Evolutionary conservation across 2,329 filamentous ascomycete species (phyloP), one percentile per base, ranked within the genome.

Genomic region (Fusarium chuoi): DNA sequence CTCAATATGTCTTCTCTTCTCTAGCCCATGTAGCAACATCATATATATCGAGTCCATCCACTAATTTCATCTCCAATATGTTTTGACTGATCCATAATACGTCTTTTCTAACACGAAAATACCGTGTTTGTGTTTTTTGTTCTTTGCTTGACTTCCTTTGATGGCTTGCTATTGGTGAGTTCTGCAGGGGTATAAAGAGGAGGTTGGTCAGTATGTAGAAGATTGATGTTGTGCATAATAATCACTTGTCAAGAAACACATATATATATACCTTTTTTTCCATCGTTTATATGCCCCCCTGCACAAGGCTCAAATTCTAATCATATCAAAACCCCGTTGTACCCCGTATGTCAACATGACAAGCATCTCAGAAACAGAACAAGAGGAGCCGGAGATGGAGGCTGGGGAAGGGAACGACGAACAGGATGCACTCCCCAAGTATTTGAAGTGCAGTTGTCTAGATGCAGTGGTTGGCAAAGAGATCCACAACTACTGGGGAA

Each of bases 401-500:
- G 7, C 24, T 17, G 38, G 2, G 20, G 17, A 17, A 38, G 3
- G 7, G 3, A 30, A 12, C 4, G 2, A 6, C 8, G 18, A 35
- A 44, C 28, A 35, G 12, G 28, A 17, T 3, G 22, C 3, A 28
- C 6, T 7, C 28, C 46, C 46, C 24, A 39, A 45, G 13, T 45
- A 46, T 1, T 4, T 61, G 0, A 57, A 62, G 1, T 62, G 60
- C 33, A 39, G 10, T 11, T 55, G 55, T n/a, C 11, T 26, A 3
- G 56, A 62, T 0, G 57, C 46, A 0, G 62, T 52, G 4, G 0
- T 45, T 2, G 62, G 62, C 0, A 61, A 48, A 0, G 62, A 65
- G 9, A 65, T 65, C 0, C 38, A 54, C 1, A 62, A 46, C 12
- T 65, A 61, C 33, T 65, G 22, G 38, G 56, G 56, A n/a, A 62